Percentiles rank a stretch among this genome's conserved stretches.
Conservation (phyloP, 192 early-diverging fungal species). For the Gaertneriomyces sp. region DNA sequence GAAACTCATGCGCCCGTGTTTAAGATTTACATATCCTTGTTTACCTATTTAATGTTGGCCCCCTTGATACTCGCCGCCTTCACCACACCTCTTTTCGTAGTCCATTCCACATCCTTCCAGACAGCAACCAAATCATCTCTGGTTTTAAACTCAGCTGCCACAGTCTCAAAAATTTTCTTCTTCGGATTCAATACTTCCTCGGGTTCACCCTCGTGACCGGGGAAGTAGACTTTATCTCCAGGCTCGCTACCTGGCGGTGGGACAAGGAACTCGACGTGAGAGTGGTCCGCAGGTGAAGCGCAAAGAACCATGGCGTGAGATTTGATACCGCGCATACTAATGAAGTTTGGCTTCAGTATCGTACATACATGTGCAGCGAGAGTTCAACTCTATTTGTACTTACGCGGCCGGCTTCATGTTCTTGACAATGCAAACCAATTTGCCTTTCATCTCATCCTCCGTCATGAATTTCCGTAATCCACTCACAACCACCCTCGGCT, state of each 20-base stretch:
- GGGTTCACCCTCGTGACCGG: conserved; percentile 77
- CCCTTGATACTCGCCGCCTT: conserved; percentile 34
- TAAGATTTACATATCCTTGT: neutral
- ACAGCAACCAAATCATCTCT: conserved; percentile 49
- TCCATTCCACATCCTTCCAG: conserved; percentile 49
- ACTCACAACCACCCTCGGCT: conserved; percentile 83
- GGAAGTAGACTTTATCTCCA: conserved; percentile 86
- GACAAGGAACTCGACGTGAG: conserved; percentile 85
- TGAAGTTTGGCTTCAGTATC: neutral
- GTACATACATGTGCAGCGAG: neutral
- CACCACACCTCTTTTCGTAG: conserved; percentile 47
- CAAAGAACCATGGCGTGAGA: conserved; percentile 94
- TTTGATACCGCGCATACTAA: conserved; percentile 86
- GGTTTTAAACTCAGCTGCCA: conserved; percentile 74
- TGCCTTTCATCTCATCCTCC: conserved; percentile 76
- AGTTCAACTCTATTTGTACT: conserved; percentile 2
- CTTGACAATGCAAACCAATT: conserved; percentile 60
- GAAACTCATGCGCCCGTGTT: neutral
- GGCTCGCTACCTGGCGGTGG: conserved; percentile 82
- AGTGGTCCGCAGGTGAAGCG: conserved; percentile 78
- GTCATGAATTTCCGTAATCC: conserved; percentile 91
- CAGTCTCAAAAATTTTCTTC: conserved; percentile 96
- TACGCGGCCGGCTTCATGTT: conserved; percentile 90
- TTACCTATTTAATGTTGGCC: conserved; percentile 44
- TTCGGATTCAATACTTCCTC: conserved; percentile 94